Base-by-base conservation (phyloP, 108 stramenopile genomes). In the Conticribra guillardii region DNA sequence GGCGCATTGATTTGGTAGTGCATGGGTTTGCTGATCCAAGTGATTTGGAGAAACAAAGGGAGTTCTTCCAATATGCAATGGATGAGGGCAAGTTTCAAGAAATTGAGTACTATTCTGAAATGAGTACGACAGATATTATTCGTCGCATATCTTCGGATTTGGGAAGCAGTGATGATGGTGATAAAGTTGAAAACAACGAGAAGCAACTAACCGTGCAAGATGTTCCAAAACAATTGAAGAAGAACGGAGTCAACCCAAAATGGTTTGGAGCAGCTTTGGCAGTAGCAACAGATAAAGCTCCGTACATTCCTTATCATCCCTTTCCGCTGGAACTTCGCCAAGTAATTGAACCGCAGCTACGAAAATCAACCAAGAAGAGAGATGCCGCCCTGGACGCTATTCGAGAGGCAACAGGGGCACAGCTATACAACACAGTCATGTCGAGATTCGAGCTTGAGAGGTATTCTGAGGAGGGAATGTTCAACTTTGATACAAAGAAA, bases 1-100 rank as follows among this genome's bases (percentile, higher is more conserved):
- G 73, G 45, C 71, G 59, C 15, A 90, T 90, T 50, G 87, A 90
- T 75, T 67, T 90, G 48, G 89, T 90, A 2, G 89, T 90, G 15
- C 89, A 90, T 60, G 89, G 89, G 0, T 90, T 90, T 74, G 85
- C 83, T 14, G 73, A 82, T 66, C 68, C 79, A 41, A 74, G 46
- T 3, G 89, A 90, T 67, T 74, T 60, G 21, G 71, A 86, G 32
- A 65, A 59, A 52, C 89, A 90, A 66, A 24, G 33, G 2, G 84
- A 84, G 37, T 90, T 90, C 63, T 90, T 90, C 61, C 64, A 58
- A 26, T 44, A 60, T 4, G 78, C 87, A 11, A 73, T 85, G 27
- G 34, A 67, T 21, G 62, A 56, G 9, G 83, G 82, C 4, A 74
- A 82, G 50, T 90, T 90, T 48, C 81, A 79, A 66, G 61, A 78